Evolutionary conservation across 306 rosid species (phyloP).

Genomic region (Nissolia schottii): DNA sequence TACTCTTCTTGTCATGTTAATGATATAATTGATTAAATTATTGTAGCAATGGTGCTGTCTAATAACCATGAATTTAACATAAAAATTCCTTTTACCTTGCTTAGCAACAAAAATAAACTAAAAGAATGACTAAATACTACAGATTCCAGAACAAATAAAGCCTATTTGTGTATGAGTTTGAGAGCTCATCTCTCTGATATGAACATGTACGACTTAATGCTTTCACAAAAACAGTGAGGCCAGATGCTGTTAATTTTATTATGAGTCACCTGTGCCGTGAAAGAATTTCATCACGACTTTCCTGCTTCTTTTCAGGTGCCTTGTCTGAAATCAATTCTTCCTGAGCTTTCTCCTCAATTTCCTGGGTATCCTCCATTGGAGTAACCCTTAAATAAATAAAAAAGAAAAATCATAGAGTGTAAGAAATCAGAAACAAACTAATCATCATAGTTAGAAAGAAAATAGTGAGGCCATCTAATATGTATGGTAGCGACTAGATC

Average conservation of each 20-base stretch:
- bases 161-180: neutral
- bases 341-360: constrained; percentile 33
- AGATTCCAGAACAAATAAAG: neutral
- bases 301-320: constrained; percentile 39
- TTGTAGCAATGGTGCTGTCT: neutral
- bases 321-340: constrained; percentile 53
- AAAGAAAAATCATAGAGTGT: neutral
- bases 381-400: constrained; percentile 40
- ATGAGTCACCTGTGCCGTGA: constrained; percentile 42
- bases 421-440: neutral
- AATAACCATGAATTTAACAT: neutral
- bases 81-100: constrained; percentile 4
- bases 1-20: neutral
- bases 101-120: neutral
- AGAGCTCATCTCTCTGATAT: neutral
- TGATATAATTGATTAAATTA: neutral
- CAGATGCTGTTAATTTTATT: neutral
- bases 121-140: neutral
- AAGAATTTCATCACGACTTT: constrained; percentile 77
- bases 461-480: neutral
- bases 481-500: neutral
- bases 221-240: neutral
- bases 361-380: constrained; percentile 63
- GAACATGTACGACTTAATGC: constrained; percentile 1
- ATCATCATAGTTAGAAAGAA: neutral